phyloP scores from a whole-genome alignment of 148 eudicot genomes.

The Chenopodium suecicum region DNA sequence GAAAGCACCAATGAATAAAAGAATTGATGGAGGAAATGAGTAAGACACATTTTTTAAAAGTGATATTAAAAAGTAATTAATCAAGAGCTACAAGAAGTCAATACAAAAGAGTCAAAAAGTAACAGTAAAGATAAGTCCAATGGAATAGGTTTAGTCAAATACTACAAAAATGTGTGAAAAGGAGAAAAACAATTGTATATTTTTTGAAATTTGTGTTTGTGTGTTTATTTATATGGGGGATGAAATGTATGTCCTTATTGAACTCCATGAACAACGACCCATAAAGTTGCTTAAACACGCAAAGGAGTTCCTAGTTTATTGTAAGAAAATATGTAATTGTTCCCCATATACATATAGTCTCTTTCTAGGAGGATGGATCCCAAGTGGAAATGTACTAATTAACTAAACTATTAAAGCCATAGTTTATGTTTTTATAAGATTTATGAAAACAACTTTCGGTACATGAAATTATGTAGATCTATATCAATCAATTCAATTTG shows the following conservation, averaged over 20 bases:
- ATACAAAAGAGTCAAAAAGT: conserved; percentile 8
- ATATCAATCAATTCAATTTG: not conserved
- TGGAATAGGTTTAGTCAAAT: conserved; percentile 6
- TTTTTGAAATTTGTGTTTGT: not conserved
- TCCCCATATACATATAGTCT: not conserved
- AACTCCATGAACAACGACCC: not conserved
- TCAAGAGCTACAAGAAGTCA: not conserved
- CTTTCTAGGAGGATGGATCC: not conserved
- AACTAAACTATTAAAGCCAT: not conserved
- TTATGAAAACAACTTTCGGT: not conserved
- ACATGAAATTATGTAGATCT: not conserved
- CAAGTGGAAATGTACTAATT: not conserved
- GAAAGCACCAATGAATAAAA: no score
- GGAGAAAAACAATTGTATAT: not conserved
- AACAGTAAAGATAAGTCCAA: not conserved
- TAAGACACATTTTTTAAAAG: not conserved
- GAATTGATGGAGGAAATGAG: not conserved
- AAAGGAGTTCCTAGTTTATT: conserved; percentile 11
- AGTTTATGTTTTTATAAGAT: not conserved
- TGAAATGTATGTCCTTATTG: conserved; percentile 12
- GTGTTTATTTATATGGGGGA: not conserved
- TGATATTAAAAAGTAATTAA: not conserved
- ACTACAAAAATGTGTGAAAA: not conserved
- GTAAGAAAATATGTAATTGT: not conserved
- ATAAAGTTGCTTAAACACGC: conserved; percentile 12